Conservation (phyloP, 805 yeast genomes). For the Danielia reshetovae region DNA sequence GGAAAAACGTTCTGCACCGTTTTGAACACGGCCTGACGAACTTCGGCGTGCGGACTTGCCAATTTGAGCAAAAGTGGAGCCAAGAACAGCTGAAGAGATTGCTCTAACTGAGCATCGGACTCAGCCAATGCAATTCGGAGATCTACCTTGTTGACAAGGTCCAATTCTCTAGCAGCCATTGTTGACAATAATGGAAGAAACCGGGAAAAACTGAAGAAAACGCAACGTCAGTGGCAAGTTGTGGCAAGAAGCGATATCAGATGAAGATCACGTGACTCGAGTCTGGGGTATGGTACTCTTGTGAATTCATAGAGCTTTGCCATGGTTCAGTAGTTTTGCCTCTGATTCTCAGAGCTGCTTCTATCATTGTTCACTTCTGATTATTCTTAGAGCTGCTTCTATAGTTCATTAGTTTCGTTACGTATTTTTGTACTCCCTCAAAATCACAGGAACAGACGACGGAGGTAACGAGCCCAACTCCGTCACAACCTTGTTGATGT, state of each 20-base stretch:
- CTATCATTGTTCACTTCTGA: too few relatives aligned
- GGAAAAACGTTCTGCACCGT: constrained; percentile 65
- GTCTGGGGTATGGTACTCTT: too few relatives aligned
- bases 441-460: constrained; percentile 94
- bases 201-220: too few relatives aligned
- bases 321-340: too few relatives aligned
- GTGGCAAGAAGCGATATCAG: too few relatives aligned
- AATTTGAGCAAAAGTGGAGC: constrained; percentile 78
- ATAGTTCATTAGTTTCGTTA: too few relatives aligned
- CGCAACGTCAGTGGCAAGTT: too few relatives aligned
- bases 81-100: constrained; percentile 56
- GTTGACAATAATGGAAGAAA: constrained; percentile 60
- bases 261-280: too few relatives aligned
- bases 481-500: constrained; percentile 90
- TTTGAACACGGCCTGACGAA: constrained; percentile 63
- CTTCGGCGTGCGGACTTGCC: constrained; percentile 63
- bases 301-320: too few relatives aligned
- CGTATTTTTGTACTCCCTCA: constrained; percentile 78
- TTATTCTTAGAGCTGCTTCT: too few relatives aligned
- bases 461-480: constrained; percentile 97
- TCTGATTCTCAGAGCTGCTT: too few relatives aligned
- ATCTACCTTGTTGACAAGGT: constrained; percentile 73
- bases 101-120: constrained; percentile 59
- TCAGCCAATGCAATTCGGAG: constrained; percentile 74
- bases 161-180: constrained; percentile 42